Evolutionary conservation across 805 yeast species (phyloP), one percentile per base, ranked within the genome.

Genomic region (Diddensiella transvaalensis): DNA sequence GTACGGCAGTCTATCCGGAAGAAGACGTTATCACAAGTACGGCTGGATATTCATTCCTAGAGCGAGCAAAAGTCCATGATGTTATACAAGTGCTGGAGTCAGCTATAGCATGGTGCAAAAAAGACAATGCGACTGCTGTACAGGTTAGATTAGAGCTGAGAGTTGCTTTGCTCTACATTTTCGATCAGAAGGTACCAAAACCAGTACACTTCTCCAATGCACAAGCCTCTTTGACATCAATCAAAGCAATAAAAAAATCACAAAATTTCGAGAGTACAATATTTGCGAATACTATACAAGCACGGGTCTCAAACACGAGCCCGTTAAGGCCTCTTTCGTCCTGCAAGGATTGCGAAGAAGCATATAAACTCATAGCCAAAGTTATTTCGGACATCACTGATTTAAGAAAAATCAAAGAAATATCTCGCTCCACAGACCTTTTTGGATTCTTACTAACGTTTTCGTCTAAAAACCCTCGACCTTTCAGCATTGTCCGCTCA

Each of bases 41-140:
- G 11, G 79, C 83, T 81, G 81, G 79, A 33, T 71, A 73, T 58
- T 71, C 74, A 51, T 66, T 74, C 33, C 68, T 70, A 4, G 59
- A 57, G 29, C 49, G 48, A 8, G 36, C 49, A 2, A 54, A 56
- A 2, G 43, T 52, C 5, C 58, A 59, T 19, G 33, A 30, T 5
- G 46, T 66, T 4, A 41, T 52, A 4, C 49, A 48, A 30, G 30
- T 58, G 23, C 43, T 63, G 2, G 63, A 63, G 26, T 44, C 47
- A 33, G 67, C 65, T 3, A 33, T 77, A 76, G 57, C 75, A 77
- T 63, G 76, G 82, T 17, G 77, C 15, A 22, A 37, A 38, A 29
- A 13, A 40, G 17, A 22, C 10, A 6, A 42, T 19, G 38, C 45
- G 18, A 22, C 26, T 15, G 41, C 19, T 8, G 88, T 85, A 59